These are phyloP conservation scores for Vitis riparia DNA, from an alignment of 164 flowering plant genomes.

Conservation along the genomic window DNA sequence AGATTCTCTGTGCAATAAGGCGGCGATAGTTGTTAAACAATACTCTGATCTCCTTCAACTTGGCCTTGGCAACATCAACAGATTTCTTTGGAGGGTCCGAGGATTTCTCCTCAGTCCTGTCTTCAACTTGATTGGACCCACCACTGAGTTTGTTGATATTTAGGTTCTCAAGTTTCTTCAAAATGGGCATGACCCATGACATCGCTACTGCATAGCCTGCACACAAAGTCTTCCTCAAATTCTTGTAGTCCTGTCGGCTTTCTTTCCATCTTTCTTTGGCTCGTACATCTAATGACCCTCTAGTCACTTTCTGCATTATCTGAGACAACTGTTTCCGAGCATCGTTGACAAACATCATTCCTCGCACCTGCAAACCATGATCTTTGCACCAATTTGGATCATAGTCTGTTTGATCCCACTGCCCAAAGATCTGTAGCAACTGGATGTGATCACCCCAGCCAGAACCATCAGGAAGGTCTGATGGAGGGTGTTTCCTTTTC, in stretches of 20 bases:
- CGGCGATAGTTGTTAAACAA: too few species aligned
- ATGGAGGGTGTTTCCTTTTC: slow-evolving; percentile 65
- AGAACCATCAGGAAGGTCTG: slow-evolving; percentile 84
- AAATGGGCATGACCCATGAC: slow-evolving; percentile 69
- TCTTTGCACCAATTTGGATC: slow-evolving; percentile 83
- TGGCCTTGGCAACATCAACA: slow-evolving; percentile 6
- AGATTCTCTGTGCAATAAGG: too few species aligned
- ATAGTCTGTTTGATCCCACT: slow-evolving; percentile 68
- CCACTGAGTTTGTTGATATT: slow-evolving; percentile 73
- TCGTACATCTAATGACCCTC: slow-evolving; percentile 72
- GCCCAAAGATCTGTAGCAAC: slow-evolving; percentile 80
- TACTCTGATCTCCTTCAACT: too few species aligned
- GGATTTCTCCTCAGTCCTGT: slow-evolving; percentile 19
- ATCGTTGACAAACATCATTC: slow-evolving; percentile 91
- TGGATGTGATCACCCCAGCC: slow-evolving; percentile 99
- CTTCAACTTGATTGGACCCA: slow-evolving; percentile 26
- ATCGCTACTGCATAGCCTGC: slow-evolving; percentile 75
- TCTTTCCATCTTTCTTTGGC: slow-evolving; percentile 43
- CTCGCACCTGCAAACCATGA: slow-evolving; percentile 78
- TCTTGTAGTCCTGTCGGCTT: slow-evolving; percentile 48
- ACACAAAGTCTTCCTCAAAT: slow-evolving; percentile 81
- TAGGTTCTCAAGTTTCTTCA: slow-evolving; percentile 68
- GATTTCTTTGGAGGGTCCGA: slow-evolving; percentile 34
- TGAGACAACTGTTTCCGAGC: slow-evolving; percentile 83
- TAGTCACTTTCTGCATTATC: slow-evolving; percentile 86